A percentile compares a stretch with the other conserved stretches of the same genome.
These are phyloP conservation scores for Xerocomellus dryophilus DNA, from an alignment of 768 basidiomycete species.

Conservation along the genomic window DNA sequence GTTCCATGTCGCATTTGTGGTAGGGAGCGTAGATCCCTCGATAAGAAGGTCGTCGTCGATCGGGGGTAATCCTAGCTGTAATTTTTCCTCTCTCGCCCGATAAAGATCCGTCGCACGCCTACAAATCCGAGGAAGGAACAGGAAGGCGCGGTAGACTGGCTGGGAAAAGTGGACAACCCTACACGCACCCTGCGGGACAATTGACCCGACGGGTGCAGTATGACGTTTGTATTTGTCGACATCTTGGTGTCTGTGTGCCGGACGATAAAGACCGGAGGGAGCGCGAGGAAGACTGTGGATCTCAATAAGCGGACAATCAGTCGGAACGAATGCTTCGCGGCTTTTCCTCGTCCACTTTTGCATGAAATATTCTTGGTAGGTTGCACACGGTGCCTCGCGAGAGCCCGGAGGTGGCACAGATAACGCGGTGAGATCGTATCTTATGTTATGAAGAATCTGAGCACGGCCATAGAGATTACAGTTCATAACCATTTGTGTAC, in stretches of 20 bases:
- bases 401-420: constrained; percentile 54
- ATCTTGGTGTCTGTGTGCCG: constrained; percentile 21
- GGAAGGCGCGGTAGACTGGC: constrained; percentile 49
- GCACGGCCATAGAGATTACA: constrained; percentile 53
- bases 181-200: constrained; percentile 47
- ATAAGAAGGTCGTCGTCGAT: constrained; percentile 56
- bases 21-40: constrained; percentile 76
- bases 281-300: constrained; percentile 42
- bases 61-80: constrained; percentile 58
- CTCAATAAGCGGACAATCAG: constrained; percentile 64
- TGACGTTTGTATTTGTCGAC: constrained; percentile 28
- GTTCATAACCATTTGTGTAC: constrained; percentile 53
- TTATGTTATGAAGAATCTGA: constrained; percentile 54
- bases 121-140: constrained; percentile 62
- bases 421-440: constrained; percentile 63
- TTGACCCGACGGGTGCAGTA: constrained; percentile 28
- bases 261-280: constrained; percentile 40
- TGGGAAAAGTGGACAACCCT: constrained; percentile 53
- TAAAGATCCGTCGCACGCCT: constrained; percentile 65
- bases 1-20: constrained; percentile 58
- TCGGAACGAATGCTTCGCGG: constrained; percentile 43
- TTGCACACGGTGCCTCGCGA: constrained; percentile 43
- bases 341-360: constrained; percentile 53
- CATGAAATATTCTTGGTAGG: constrained; percentile 60
- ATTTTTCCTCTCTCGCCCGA: constrained; percentile 50